Evolutionary conservation across 192 early-diverging fungal genomes (phyloP).

Genomic region (Martensiomyces pterosporus): DNA sequence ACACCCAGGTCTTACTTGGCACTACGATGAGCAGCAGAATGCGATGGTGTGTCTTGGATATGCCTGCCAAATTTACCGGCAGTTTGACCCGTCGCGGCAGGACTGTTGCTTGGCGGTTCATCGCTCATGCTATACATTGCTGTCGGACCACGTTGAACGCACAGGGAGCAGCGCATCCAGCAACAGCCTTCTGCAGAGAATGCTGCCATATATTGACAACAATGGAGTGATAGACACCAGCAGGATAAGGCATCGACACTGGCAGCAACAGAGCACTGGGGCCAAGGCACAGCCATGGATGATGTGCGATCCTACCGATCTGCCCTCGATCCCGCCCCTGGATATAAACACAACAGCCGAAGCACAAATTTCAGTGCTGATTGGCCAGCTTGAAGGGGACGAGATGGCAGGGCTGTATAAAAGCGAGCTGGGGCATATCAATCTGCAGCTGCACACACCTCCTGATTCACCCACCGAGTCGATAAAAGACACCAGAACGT

Average conservation of each 20-base stretch:
- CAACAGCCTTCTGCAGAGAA: conserved; percentile 14
- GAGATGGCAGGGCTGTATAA: too few species aligned
- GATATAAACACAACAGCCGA: too few species aligned
- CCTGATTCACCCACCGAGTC: too few species aligned
- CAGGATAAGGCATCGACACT: conserved; percentile 1
- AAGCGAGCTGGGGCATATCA: too few species aligned
- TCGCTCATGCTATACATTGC: conserved; percentile 39
- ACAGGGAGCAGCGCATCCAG: conserved; percentile 17
- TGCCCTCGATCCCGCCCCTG: conserved; percentile 13
- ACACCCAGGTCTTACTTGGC: conserved; percentile 45
- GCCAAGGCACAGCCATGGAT: conserved; percentile 20
- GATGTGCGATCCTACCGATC: conserved; percentile 45
- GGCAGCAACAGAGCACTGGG: too few species aligned
- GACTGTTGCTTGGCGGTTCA: conserved; percentile 40
- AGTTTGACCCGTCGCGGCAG: conserved; percentile 14
- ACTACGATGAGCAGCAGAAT: conserved; percentile 23
- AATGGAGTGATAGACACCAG: conserved; percentile 16
- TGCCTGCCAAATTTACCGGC: conserved; percentile 21
- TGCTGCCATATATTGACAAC: conserved; percentile 15
- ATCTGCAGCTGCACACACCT: too few species aligned
- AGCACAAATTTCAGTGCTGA: too few species aligned
- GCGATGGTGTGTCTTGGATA: conserved; percentile 43
- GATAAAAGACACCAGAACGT: too few species aligned
- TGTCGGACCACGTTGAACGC: conserved; percentile 28
- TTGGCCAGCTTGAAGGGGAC: too few species aligned